Evolutionary conservation across 805 yeast species (phyloP), one percentile per base, ranked within the genome.

Genomic region (Wickerhamiella kurtzmanii): DNA sequence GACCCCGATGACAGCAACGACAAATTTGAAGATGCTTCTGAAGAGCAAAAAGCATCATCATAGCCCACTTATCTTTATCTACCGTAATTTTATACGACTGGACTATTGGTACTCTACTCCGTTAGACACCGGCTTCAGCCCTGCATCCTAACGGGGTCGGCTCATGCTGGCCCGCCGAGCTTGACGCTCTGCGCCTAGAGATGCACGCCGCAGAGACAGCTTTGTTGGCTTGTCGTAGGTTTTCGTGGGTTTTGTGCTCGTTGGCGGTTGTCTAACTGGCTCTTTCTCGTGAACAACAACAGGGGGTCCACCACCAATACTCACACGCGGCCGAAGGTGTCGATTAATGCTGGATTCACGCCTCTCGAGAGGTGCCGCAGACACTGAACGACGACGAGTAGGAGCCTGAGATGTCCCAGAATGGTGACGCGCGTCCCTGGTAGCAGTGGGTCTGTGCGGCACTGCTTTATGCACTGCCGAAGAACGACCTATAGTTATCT

Each of bases 1-100:
- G 70, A 62, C 15, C 70, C 66, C 3, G 69, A 63, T 16, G 65
- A 58, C 25, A 39, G 22, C 28, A 46, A 44, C 21, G 47, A 43
- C 21, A 43, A 41, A 3, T 40, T 49, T 13, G 44, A 45, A 17
- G 55, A 51, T 3, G 48, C 48, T 9, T 11, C 20, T 19, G 35
- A 42, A 18, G 20, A 18, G 11, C 11, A 9, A 11, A 9, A 37
- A 16, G 11, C 9, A 37, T 11, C 41, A 11, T 18, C n/a, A 11
- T 37, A 37, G n/a, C 13, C 36, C 17, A 16, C n/a, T 11, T 11
- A 13, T 16, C 15, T 16, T 13, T 40, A 40, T 13, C 16, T 37
- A 11, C 16, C 11, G 13, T 9, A n/a, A 37, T 37, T 13, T 13
- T 11, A 11, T 28, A 11, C 35, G 35, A 15, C 35, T 28, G 35